These are phyloP conservation scores for Oryza longistaminata DNA, from an alignment of 176 grass and related monocot species.

Conservation along the genomic window DNA sequence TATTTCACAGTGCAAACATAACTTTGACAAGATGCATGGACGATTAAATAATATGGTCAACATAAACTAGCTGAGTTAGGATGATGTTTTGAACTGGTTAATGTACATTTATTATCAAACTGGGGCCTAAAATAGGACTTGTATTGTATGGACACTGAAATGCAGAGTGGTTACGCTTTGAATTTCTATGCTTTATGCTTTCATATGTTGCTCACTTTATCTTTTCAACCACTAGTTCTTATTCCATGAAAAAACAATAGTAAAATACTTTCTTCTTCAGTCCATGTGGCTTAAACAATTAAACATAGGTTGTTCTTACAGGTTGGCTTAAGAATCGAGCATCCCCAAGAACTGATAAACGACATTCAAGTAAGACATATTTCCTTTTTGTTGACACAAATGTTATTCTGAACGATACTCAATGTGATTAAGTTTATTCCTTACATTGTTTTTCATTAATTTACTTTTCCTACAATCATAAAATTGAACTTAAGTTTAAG, in stretches of 20 bases:
- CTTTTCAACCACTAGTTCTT: constrained; percentile 6
- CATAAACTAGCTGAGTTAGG: not conserved
- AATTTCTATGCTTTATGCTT: constrained; percentile 14
- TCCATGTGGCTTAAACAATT: constrained; percentile 2
- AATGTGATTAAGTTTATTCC: constrained; percentile 2
- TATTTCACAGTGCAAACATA: not conserved
- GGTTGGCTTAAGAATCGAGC: constrained; percentile 95
- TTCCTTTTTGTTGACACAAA: constrained; percentile 30
- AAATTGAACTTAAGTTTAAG: not conserved
- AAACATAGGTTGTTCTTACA: constrained; percentile 37
- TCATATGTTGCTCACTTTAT: constrained; percentile 6
- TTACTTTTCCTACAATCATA: constrained; percentile 6
- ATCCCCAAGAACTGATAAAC: constrained; percentile 94
- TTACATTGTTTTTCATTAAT: constrained; percentile 13
- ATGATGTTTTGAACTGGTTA: not conserved
- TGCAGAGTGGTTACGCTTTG: not conserved
- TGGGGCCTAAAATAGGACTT: not conserved
- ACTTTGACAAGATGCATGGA: not conserved
- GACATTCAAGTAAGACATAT: constrained; percentile 78
- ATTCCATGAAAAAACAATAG: constrained; percentile 12
- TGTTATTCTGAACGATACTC: constrained; percentile 12
- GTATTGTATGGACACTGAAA: not conserved
- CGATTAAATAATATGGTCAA: constrained; percentile 12
- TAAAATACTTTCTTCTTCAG: constrained; percentile 18
- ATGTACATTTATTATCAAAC: not conserved